Base-by-base conservation (phyloP, 371 early-diverging fungal genomes). In the Mucor velutinosus region DNA sequence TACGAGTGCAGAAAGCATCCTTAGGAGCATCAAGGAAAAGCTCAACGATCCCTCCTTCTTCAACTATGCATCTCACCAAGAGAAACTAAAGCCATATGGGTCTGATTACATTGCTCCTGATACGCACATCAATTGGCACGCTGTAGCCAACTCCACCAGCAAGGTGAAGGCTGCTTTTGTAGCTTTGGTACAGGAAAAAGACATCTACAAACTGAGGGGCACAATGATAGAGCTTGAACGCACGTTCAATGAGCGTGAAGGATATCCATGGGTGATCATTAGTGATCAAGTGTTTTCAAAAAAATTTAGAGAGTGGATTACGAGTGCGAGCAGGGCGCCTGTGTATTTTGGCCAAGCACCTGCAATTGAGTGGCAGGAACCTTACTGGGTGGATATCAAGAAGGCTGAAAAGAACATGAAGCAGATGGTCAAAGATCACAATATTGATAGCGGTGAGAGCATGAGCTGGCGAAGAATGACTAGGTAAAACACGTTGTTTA, bases 221-320 rank as follows among this genome's bases (percentile, higher is more conserved):
- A 79, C 79, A 11, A 79, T 81, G 73, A 14, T 64, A 1, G 70
- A 72, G 33, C 29, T 81, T 27, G 76, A 81, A 60, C 65, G 67
- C 11, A 71, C 69, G 7, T 79, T 79, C 62, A 79, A 81, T 47
- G n/a, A 58, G 2, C 29, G 53, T 2, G 58, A 72, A 25, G 67
- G 69, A 7, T 81, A 81, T 35, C 82, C 82, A 7, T 81, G 77
- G 75, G 41, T 81, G 15, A 76, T 81, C 11, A 56, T 81, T 17
- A 68, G 74, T 2, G 77, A 79, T 21, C 65, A 72, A 21, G 57
- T 69, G 2, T 65, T 77, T n/a, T 70, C 73, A 7, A 19, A 7
- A 17, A 64, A 66, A 3, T 81, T 79, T 59, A 67, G 71, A 23
- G 64, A 69, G 15, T 64, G 71, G 62, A 58, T 74, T 3, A 35